A percentile compares a stretch with the other conserved stretches of the same genome.
Conservation (phyloP, 129 eudicot species). For the Cynara cardunculus region DNA sequence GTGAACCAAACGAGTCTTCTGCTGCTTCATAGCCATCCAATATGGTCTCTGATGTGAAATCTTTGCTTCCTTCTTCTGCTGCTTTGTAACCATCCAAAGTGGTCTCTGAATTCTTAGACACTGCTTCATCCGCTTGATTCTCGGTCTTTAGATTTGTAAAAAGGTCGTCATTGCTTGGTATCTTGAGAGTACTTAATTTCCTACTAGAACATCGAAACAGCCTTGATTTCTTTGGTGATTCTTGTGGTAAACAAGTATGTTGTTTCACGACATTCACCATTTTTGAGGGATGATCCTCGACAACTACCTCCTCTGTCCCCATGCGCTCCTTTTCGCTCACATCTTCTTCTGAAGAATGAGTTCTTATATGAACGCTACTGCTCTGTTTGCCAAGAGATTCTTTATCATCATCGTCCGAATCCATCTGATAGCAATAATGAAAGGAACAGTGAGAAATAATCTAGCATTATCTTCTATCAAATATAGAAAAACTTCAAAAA, state of each 20-base stretch:
- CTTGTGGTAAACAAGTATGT: constrained; percentile 14
- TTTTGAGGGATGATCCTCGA: constrained; percentile 22
- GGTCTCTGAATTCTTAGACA: background rate
- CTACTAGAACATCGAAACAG: constrained; percentile 33
- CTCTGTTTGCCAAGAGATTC: constrained; percentile 42
- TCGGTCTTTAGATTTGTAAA: constrained; percentile 28
- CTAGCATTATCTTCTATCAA: constrained; percentile 9
- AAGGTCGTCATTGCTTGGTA: constrained; percentile 53
- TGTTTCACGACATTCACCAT: constrained; percentile 16
- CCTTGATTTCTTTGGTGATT: constrained; percentile 26
- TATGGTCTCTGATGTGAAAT: background rate
- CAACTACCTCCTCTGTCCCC: constrained; percentile 31
- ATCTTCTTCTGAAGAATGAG: constrained; percentile 77
- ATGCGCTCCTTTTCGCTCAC: constrained; percentile 34
- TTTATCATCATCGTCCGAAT: constrained; percentile 69
- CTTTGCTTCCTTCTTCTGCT: background rate
- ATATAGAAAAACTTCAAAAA: background rate
- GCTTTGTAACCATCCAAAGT: background rate
- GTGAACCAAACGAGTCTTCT: constrained; percentile 34
- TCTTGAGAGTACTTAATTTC: constrained; percentile 43
- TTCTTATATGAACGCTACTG: constrained; percentile 42
- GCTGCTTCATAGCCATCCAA: constrained; percentile 37
- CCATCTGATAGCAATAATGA: constrained; percentile 47
- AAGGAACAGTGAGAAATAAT: constrained; percentile 12
- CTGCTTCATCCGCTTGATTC: constrained; percentile 13